Evolutionary conservation across 1,139 yeast genomes (phyloP), one percentile per base, ranked within the genome.

Genomic region (Scheffersomyces segobiensis): DNA sequence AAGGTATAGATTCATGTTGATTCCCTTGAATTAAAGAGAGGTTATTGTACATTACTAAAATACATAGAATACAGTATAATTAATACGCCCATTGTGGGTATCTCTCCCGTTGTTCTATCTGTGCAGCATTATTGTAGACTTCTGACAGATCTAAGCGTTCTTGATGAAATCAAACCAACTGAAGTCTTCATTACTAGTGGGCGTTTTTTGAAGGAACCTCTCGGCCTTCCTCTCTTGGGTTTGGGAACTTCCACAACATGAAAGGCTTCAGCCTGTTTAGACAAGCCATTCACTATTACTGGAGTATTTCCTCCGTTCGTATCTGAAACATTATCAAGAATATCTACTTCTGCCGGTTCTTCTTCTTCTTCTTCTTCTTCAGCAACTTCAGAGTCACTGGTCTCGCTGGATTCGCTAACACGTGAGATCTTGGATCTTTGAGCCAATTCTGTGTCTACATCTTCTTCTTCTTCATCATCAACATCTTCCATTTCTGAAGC

Each of bases 371-470:
- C 58, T 2, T 54, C 53, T 19, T 49, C 55, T 8, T 53, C 59
- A n/a, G 60, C 69, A 18, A 57, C 63, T 12, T 58, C 65, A 7
- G 57, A 65, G 7, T 61, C 66, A 48, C 50, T 48, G 2, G 49
- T 19, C 3, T 4, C 21, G 10, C 49, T 47, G 10, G 21, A 21
- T 14, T 10, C 42, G 5, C 42, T 32, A 17, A 32, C 42, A 10
- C 42, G 42, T 10, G 17, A 17, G 12, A 32, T 32, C 42, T 32
- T 32, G 42, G 42, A 7, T 32, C 42, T 14, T 10, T 7, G 42
- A 32, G 17, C 17, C 42, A 32, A 32, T 2, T 32, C 42, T 10
- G 42, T 10, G 42, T 32, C 42, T 32, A 32, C 42, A 18, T 60
- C 66, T 10, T 57, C 65, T 2, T 60, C 66, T 3, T 59, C 66